Evolutionary conservation across 208 protist species (phyloP).

Genomic region (Crithidia expoeki): DNA sequence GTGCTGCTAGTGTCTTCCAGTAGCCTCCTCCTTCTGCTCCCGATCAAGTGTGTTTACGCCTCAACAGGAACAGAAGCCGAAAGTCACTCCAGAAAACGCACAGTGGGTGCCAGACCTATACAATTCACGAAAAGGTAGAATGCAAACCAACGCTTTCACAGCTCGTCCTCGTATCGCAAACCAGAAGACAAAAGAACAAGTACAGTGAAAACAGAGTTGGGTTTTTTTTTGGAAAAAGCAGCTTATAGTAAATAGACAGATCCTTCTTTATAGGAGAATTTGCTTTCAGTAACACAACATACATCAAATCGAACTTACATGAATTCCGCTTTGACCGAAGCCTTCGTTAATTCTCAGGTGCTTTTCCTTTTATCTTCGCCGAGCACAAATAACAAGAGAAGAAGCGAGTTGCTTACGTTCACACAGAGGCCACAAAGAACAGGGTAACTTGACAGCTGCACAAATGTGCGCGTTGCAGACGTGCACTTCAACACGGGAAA

Average conservation of each 20-base stretch:
- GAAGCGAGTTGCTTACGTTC: not conserved
- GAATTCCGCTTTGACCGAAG: too few relatives aligned
- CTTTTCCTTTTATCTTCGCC: too few relatives aligned
- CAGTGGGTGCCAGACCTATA: too few relatives aligned
- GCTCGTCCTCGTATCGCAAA: not conserved
- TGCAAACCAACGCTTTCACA: not conserved
- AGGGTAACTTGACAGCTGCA: not conserved
- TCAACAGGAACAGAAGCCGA: not conserved
- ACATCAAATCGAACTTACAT: too few relatives aligned
- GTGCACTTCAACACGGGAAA: not conserved
- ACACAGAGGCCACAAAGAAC: not conserved
- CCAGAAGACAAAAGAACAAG: not conserved
- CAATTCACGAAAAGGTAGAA: too few relatives aligned
- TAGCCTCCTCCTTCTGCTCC: not conserved
- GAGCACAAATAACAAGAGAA: constrained; percentile 21
- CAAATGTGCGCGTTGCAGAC: not conserved
- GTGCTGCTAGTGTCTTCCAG: too few relatives aligned
- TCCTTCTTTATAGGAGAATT: too few relatives aligned
- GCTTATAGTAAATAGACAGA: too few relatives aligned
- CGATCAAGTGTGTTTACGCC: not conserved
- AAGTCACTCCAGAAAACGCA: not conserved
- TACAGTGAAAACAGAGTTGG: not conserved
- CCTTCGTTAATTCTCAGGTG: too few relatives aligned
- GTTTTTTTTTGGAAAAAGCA: not conserved
- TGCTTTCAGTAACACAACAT: too few relatives aligned